Evolutionary conservation across 148 eudicot genomes (phyloP).

Genomic region (Nyssa sinensis): DNA sequence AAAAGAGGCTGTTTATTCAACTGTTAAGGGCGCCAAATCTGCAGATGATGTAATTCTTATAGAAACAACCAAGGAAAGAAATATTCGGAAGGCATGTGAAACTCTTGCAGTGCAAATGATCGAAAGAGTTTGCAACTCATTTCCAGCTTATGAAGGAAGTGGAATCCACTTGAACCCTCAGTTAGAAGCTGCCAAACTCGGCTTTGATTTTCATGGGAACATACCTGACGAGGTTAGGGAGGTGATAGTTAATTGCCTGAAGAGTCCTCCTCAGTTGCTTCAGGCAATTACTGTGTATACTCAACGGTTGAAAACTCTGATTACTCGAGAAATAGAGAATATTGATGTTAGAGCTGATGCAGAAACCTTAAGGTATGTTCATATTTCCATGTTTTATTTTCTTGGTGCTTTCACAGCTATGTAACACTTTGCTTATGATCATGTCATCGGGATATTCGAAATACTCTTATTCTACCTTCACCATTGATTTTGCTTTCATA

Average conservation of each 20-base stretch:
- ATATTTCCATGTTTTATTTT: background rate
- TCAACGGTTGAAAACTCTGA: slow-evolving; percentile 64
- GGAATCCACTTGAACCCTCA: slow-evolving; percentile 81
- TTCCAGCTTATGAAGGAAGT: slow-evolving; percentile 96
- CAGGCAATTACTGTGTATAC: slow-evolving; percentile 82
- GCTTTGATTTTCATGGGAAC: slow-evolving; percentile 74
- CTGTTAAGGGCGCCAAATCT: slow-evolving; percentile 77
- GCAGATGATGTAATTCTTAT: slow-evolving; percentile 87
- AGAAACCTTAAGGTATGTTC: slow-evolving; percentile 75
- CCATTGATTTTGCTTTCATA: background rate
- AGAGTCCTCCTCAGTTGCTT: slow-evolving; percentile 82
- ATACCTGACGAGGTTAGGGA: slow-evolving; percentile 71
- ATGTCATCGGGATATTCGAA: background rate
- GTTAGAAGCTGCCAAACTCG: slow-evolving; percentile 74
- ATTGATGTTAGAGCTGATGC: slow-evolving; percentile 98
- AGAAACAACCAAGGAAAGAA: slow-evolving; percentile 87
- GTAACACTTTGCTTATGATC: background rate
- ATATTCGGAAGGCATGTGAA: slow-evolving; percentile 86
- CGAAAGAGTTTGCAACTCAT: slow-evolving; percentile 71
- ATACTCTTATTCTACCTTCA: too few species aligned
- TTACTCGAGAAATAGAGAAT: slow-evolving; percentile 77
- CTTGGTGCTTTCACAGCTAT: background rate
- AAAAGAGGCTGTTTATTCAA: slow-evolving; percentile 76
- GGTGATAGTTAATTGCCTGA: slow-evolving; percentile 66
- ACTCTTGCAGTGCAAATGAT: slow-evolving; percentile 64